Base-by-base conservation (phyloP, 2,329 filamentous ascomycete genomes). In the Monosporascus sp. region DNA sequence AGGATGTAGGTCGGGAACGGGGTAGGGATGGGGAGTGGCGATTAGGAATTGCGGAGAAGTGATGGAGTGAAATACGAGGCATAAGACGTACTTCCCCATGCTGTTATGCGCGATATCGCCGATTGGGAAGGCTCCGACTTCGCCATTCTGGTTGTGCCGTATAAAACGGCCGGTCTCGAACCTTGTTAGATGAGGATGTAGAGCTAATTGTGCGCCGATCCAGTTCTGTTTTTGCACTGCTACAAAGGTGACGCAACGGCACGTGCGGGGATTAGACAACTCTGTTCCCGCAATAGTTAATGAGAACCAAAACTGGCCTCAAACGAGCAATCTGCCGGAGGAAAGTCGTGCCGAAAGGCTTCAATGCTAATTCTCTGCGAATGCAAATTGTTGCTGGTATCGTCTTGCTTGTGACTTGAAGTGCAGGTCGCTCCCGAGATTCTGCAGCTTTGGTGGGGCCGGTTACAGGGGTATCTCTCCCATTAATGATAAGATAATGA, bases 51-150 rank as follows among this genome's bases (percentile, higher is more conserved):
- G 3, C 35, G 43, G 24, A 44, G 14, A 44, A 35, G 41, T 54
- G 44, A 46, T 35, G 38, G 47, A 41, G 36, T 49, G 36, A 14
- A 35, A 35, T 35, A 14, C 22, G 35, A 31, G 50, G 25, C 20
- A 11, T 11, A 11, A 31, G 9, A 76, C 77, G 65, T 73, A 80
- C 78, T 74, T 57, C 77, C 78, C 76, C 77, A 80, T 52, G 68
- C 74, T 36, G 73, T 67, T 2, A 80, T 60, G 27, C 61, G 62
- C 48, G 67, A 67, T 52, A 67, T 55, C 14, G 71, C 50, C 4
- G 71, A 66, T 53, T 65, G 71, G 24, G 69, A 50, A 7, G 68
- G 62, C 35, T 65, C 62, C 15, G 62, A 53, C 25, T 59, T 58
- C 31, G 69, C 60, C 72, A 74, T 73, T 54, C 41, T 57, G 54